Evolutionary conservation across 306 rosid genomes (phyloP).

Genomic region (Albizia julibrissin): DNA sequence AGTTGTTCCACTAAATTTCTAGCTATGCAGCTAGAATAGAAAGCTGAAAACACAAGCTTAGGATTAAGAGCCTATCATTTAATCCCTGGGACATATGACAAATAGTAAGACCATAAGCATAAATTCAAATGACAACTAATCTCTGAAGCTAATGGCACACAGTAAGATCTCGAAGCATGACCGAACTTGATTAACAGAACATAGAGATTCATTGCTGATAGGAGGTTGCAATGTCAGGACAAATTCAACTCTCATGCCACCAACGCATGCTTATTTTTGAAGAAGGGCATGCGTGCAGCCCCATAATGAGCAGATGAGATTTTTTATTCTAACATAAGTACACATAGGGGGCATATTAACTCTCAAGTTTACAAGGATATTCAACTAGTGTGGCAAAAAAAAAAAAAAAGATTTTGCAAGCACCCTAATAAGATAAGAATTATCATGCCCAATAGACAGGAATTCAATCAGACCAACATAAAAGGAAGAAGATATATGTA

Average conservation of each 20-base stretch:
- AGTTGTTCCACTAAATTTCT: constrained; percentile 92
- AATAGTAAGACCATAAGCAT: neutral
- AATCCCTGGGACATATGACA: neutral
- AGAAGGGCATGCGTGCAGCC: neutral
- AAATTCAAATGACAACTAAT: neutral
- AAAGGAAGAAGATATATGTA: neutral
- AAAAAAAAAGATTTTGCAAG: neutral
- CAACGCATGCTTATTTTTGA: neutral
- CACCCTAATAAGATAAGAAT: neutral
- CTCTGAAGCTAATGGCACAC: constrained; percentile 7
- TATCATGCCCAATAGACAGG: neutral
- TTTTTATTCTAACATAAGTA: neutral
- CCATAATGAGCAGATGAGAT: neutral
- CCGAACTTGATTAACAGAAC: constrained; percentile 1
- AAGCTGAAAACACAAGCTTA: constrained; percentile 60
- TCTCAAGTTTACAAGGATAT: neutral
- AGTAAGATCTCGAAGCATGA: neutral
- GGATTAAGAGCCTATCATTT: constrained; percentile 30
- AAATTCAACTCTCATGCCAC: neutral
- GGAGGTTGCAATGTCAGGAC: neutral
- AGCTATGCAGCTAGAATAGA: constrained; percentile 82
- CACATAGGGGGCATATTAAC: neutral
- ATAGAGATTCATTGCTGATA: constrained; percentile 4
- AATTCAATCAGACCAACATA: neutral
- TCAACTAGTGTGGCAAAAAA: neutral